These are phyloP conservation scores for Nissolia schottii DNA, from an alignment of 306 rosid species.

Conservation along the genomic window DNA sequence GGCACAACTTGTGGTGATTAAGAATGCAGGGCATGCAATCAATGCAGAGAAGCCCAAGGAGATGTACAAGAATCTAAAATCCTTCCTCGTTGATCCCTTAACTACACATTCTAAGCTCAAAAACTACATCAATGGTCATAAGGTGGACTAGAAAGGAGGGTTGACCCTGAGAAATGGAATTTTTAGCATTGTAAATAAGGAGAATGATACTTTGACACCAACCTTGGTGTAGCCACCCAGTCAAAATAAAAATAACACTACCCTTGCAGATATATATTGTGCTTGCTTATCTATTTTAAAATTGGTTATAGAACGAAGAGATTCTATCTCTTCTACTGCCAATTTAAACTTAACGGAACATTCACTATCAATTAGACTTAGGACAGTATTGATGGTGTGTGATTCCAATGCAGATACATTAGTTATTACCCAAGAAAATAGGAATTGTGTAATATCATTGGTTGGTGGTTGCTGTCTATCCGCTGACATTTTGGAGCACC, in stretches of 20 bases:
- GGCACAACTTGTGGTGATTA: constrained; percentile 47
- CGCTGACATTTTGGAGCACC: neutral
- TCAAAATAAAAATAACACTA: too few relatives aligned
- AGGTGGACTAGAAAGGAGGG: constrained; percentile 35
- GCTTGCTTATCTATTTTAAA: too few relatives aligned
- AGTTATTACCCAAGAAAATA: neutral
- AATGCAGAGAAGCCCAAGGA: constrained; percentile 68
- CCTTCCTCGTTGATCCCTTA: constrained; percentile 50
- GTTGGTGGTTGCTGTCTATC: neutral
- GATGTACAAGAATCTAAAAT: constrained; percentile 44
- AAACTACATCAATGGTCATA: constrained; percentile 39
- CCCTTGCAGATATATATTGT: too few relatives aligned
- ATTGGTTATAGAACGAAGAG: neutral
- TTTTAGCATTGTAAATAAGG: neutral
- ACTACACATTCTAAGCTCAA: constrained; percentile 30
- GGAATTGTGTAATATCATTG: neutral
- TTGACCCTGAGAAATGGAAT: neutral
- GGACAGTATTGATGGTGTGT: neutral
- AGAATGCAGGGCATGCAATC: constrained; percentile 75
- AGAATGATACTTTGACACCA: too few relatives aligned
- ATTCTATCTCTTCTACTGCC: neutral
- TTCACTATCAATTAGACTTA: neutral
- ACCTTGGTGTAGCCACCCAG: too few relatives aligned
- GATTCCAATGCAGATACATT: too few relatives aligned
- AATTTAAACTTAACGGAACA: neutral